These are phyloP conservation scores for Penicillium freii DNA, from an alignment of 2,329 filamentous ascomycete species.

Conservation along the genomic window DNA sequence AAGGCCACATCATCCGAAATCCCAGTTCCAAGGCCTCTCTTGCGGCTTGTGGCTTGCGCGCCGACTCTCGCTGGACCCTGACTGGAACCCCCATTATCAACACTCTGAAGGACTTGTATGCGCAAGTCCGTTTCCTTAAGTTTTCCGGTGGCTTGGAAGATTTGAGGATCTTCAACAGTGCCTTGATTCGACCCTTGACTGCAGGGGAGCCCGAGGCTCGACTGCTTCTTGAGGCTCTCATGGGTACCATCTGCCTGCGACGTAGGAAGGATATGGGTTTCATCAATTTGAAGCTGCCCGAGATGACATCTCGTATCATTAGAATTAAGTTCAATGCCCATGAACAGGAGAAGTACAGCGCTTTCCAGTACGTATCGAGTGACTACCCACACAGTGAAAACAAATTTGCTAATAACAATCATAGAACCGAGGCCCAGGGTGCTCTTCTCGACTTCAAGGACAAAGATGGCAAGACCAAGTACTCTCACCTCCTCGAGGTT, in stretches of 20 bases:
- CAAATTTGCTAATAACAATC: conserved; percentile 29
- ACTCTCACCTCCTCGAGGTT: conserved; percentile 75
- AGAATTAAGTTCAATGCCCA: conserved; percentile 69
- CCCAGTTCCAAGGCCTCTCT: conserved; percentile 68
- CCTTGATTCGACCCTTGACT: conserved; percentile 67
- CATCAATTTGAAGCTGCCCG: conserved; percentile 74
- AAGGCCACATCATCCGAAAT: conserved; percentile 81
- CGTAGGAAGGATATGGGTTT: conserved; percentile 87
- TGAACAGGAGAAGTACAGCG: conserved; percentile 75
- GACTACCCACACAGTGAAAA: neutral
- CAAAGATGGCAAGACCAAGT: conserved; percentile 53
- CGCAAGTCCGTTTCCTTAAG: conserved; percentile 71
- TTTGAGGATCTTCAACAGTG: conserved; percentile 68
- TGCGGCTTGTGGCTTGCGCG: conserved; percentile 65
- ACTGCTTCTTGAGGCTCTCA: conserved; percentile 68
- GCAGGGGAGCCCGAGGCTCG: conserved; percentile 58
- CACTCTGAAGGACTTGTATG: conserved; percentile 76
- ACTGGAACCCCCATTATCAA: conserved; percentile 84
- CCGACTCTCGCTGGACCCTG: conserved; percentile 73
- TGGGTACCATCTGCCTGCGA: conserved; percentile 76
- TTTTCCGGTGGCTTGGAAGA: conserved; percentile 74
- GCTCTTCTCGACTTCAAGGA: conserved; percentile 61
- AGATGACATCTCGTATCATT: conserved; percentile 75
- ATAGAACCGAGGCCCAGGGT: conserved; percentile 69
- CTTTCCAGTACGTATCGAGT: conserved; percentile 57